Evolutionary conservation across 1,284 basidiomycete species (phyloP).

Genomic region (Paramarasmius palmivorus): DNA sequence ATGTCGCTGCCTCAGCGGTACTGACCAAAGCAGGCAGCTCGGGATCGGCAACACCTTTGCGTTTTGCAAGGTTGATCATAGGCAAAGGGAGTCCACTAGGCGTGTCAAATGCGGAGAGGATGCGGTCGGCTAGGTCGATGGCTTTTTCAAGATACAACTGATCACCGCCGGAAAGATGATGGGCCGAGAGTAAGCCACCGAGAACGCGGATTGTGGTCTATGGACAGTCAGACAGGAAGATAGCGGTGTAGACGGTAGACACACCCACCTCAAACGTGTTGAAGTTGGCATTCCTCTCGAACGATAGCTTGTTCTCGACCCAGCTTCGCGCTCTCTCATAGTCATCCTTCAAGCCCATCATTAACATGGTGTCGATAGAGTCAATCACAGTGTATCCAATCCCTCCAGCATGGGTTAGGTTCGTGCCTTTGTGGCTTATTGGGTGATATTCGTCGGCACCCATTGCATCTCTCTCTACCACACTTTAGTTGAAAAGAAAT

Average conservation of each 20-base stretch:
- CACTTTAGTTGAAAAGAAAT: background rate
- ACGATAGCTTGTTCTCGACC: constrained; percentile 71
- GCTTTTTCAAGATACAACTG: constrained; percentile 75
- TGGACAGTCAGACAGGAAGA: constrained; percentile 7
- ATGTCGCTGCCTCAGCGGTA: constrained; percentile 82
- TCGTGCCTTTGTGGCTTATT: constrained; percentile 70
- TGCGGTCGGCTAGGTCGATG: constrained; percentile 79
- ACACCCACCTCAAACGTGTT: constrained; percentile 88
- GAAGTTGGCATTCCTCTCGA: constrained; percentile 80
- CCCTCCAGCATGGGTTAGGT: constrained; percentile 73
- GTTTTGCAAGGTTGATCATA: constrained; percentile 72
- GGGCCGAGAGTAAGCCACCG: constrained; percentile 73
- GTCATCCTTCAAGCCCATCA: constrained; percentile 84
- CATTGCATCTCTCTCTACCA: constrained; percentile 81
- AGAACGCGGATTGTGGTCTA: constrained; percentile 46
- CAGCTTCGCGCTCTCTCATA: constrained; percentile 79
- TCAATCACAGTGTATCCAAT: constrained; percentile 88
- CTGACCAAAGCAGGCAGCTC: constrained; percentile 73
- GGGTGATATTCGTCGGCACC: constrained; percentile 90
- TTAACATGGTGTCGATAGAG: constrained; percentile 83
- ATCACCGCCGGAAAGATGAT: constrained; percentile 70
- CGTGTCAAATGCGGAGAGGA: constrained; percentile 86
- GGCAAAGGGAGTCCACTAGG: constrained; percentile 82
- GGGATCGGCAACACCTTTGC: constrained; percentile 63
- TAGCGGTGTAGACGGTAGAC: background rate